A percentile compares a stretch with the other conserved stretches of the same genome.
phyloP scores from a whole-genome alignment of 1,284 basidiomycete genomes.

The Omphalotus olearius region DNA sequence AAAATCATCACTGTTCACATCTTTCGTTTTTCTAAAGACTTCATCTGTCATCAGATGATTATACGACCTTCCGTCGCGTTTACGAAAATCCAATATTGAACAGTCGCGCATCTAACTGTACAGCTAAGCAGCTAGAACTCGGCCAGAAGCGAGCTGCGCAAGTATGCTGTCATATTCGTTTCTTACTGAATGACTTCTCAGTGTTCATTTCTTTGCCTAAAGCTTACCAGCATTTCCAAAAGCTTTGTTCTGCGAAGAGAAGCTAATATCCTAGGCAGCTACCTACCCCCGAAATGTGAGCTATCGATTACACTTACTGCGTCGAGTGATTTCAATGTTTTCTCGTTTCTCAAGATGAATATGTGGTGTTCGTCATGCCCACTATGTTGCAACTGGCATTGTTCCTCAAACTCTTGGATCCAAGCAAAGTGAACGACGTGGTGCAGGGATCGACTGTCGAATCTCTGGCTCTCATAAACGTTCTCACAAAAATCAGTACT shows the following conservation, averaged over 20 bases:
- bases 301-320: conserved; percentile 8
- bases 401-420: conserved; percentile 72
- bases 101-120: conserved; percentile 77
- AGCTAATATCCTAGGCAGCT: conserved; percentile 76
- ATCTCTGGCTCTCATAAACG: conserved; percentile 78
- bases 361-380: conserved; percentile 87
- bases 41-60: conserved; percentile 48
- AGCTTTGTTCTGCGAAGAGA: conserved; percentile 91
- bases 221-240: conserved; percentile 77
- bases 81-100: conserved; percentile 91
- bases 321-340: neutral
- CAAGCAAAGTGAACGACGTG: conserved; percentile 61
- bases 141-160: conserved; percentile 74
- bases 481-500: conserved; percentile 89
- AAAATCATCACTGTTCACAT: conserved; percentile 18
- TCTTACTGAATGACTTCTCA: neutral
- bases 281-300: conserved; percentile 88
- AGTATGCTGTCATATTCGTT: conserved; percentile 34
- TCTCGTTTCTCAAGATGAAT: conserved; percentile 72
- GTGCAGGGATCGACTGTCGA: conserved; percentile 65
- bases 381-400: conserved; percentile 79
- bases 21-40: conserved; percentile 1
- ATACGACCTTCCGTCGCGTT: conserved; percentile 70
- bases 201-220: conserved; percentile 11
- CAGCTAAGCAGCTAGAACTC: conserved; percentile 65